Percentiles rank a stretch among this genome's conserved stretches.
phyloP scores from a whole-genome alignment of 805 yeast species.

The Wickerhamiella qilinensis region DNA sequence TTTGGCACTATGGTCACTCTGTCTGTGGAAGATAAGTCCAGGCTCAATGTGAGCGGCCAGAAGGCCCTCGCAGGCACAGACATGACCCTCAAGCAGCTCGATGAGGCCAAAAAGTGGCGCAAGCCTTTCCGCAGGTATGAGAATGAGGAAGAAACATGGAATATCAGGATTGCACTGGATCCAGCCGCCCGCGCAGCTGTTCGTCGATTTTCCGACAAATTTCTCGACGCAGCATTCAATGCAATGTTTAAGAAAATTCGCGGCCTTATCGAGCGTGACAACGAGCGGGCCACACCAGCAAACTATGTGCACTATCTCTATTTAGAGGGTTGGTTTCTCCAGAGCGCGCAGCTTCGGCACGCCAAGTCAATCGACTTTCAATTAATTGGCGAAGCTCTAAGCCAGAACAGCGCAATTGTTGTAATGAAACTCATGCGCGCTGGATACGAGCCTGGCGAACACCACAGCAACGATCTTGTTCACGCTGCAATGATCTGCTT shows the following conservation, averaged over 20 bases:
- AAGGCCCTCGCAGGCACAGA: conserved; percentile 35
- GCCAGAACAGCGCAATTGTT: conserved; percentile 43
- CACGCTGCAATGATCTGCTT: conserved; percentile 59
- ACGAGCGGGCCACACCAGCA: conserved; percentile 17
- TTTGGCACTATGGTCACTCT: conserved; percentile 77
- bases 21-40: conserved; percentile 29
- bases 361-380: conserved; percentile 18
- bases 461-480: conserved; percentile 37
- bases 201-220: conserved; percentile 34
- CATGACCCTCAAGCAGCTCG: conserved; percentile 49
- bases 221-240: conserved; percentile 63
- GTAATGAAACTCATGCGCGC: conserved; percentile 29
- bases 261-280: conserved; percentile 28
- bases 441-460: conserved; percentile 20
- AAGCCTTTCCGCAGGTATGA: conserved; percentile 18
- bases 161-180: conserved; percentile 12
- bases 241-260: conserved; percentile 41
- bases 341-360: conserved; percentile 34
- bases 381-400: conserved; percentile 29
- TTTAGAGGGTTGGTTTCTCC: conserved; percentile 59
- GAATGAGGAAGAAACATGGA: conserved; percentile 15
- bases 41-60: conserved; percentile 61
- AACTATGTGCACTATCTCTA: conserved; percentile 34
- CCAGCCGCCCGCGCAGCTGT: conserved; percentile 20
- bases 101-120: conserved; percentile 52